A percentile compares a stretch with the other conserved stretches of the same genome.
These are phyloP conservation scores for Penstemon eatonii DNA, from an alignment of 257 asterid genomes.

Conservation along the genomic window DNA sequence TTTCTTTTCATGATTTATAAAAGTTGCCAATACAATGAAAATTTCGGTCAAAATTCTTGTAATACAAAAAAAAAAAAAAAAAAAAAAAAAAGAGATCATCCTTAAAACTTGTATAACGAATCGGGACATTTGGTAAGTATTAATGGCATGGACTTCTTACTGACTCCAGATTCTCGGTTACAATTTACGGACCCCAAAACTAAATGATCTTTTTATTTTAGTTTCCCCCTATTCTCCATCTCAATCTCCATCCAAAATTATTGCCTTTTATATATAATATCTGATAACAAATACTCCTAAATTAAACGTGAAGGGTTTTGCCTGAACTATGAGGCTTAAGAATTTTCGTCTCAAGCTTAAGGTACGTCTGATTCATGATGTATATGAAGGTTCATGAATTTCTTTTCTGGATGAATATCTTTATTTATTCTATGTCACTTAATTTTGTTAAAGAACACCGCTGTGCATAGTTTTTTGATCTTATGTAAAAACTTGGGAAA, in stretches of 20 bases:
- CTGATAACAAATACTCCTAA: not conserved
- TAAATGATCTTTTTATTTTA: not conserved
- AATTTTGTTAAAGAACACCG: not conserved
- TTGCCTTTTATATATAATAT: not conserved
- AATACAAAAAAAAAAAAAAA: too few relatives aligned
- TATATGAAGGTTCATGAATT: not conserved
- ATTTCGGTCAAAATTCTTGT: too few relatives aligned
- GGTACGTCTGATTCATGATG: conserved; percentile 32
- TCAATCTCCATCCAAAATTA: not conserved
- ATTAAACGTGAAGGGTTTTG: too few relatives aligned
- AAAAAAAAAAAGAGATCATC: too few relatives aligned
- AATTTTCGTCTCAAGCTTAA: conserved; percentile 48
- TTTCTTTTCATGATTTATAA: too few relatives aligned
- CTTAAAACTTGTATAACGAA: too few relatives aligned
- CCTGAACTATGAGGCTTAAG: conserved; percentile 43
- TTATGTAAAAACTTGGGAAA: too few relatives aligned
- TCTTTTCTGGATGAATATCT: not conserved
- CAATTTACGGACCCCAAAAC: conserved; percentile 2
- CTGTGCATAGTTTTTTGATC: too few relatives aligned
- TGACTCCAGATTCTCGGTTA: conserved; percentile 24
- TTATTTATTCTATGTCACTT: not conserved
- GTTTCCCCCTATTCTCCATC: not conserved
- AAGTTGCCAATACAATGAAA: too few relatives aligned
- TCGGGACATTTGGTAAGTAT: conserved; percentile 3
- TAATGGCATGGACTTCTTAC: conserved; percentile 20